Base-by-base conservation (phyloP, 768 basidiomycete species). In the Collybia nuda region DNA sequence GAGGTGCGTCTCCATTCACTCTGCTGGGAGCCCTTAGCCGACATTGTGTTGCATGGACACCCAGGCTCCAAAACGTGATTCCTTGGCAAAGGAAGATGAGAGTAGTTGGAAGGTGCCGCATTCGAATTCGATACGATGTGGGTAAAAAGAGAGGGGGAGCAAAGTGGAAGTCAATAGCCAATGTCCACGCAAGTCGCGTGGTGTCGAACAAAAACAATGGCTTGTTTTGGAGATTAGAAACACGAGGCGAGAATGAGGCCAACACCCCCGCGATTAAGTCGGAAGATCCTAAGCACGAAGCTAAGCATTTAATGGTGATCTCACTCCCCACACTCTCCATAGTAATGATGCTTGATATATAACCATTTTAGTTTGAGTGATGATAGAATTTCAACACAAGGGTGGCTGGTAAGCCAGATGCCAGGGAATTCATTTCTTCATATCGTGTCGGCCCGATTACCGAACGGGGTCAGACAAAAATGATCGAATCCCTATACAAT, bases 31-130 rank as follows among this genome's bases (percentile, higher is more conserved):
- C 35, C 57, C 59, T 51, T 6, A 69, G 58, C 40, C 62, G 60
- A 43, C 71, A 72, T 56, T 69, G 70, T n/a, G 66, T 58, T 23
- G 64, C 62, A 3, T 55, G 36, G 5, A 56, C 56, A n/a, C 40
- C 40, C n/a, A 42, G 21, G 55, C 28, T 48, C 17, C 47, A 48
- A 36, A 62, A 45, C 23, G 61, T 46, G 12, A 52, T 44, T 40
- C 40, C 36, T 19, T 56, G 60, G 49, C 51, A 58, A 37, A 67
- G 59, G 22, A 65, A 44, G 39, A 62, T 45, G 19, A 67, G 35
- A 29, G 51, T 50, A 7, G 64, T 53, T 26, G 62, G 52, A 21
- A 48, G 42, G 6, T 55, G 42, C 44, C 41, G 52, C 57, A 59
- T 59, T 38, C 40, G 35, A 40, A 56, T 29, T 40, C 14, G 32